A percentile compares a stretch with the other conserved stretches of the same genome.
Conservation (phyloP, 805 yeast genomes). For the Myxozyma melibiosi region DNA sequence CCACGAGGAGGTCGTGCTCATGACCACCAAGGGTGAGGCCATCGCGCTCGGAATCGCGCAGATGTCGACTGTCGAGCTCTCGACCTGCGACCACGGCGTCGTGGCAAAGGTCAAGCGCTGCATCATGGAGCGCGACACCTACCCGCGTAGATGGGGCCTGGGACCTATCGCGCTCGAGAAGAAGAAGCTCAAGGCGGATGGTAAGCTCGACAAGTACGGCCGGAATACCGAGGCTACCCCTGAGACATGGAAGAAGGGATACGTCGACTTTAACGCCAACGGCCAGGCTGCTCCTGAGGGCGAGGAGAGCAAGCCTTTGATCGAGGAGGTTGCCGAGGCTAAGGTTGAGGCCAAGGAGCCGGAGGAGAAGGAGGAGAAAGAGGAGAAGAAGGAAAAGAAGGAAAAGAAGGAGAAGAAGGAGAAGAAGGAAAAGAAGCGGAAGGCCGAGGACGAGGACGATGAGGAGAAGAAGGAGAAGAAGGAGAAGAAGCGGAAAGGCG, state of each 20-base stretch:
- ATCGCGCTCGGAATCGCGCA: slow-evolving; percentile 98
- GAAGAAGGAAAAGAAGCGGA: slow-evolving; percentile 27
- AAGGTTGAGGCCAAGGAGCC: slow-evolving; percentile 20
- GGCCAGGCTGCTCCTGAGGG: slow-evolving; percentile 49
- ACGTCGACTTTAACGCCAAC: slow-evolving; percentile 60
- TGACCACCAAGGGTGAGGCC: slow-evolving; percentile 99
- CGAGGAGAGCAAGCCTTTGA: slow-evolving; percentile 57
- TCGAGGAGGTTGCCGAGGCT: slow-evolving; percentile 40
- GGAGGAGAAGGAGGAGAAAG: slow-evolving; percentile 25
- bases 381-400: slow-evolving; percentile 31
- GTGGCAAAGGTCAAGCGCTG: slow-evolving; percentile 99
- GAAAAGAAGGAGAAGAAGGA: slow-evolving; percentile 23
- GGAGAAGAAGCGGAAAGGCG: slow-evolving; percentile 57
- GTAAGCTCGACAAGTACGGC: slow-evolving; percentile 95
- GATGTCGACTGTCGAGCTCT: slow-evolving; percentile 96
- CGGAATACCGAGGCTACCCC: slow-evolving; percentile 94
- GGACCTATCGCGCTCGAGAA: slow-evolving; percentile 99
- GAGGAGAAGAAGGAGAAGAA: slow-evolving; percentile 56
- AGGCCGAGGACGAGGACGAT: slow-evolving; percentile 13
- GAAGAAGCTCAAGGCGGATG: slow-evolving; percentile 96
- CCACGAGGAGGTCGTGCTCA: slow-evolving; percentile 95
- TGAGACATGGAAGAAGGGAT: slow-evolving; percentile 82
- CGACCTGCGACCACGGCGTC: slow-evolving; percentile 96
- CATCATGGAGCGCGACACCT: slow-evolving; percentile 98
- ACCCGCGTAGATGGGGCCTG: slow-evolving; percentile 99